Percentiles rank a stretch among this genome's conserved stretches.
phyloP scores from a whole-genome alignment of 2,329 filamentous ascomycete genomes.

The Plenodomus lindquistii region DNA sequence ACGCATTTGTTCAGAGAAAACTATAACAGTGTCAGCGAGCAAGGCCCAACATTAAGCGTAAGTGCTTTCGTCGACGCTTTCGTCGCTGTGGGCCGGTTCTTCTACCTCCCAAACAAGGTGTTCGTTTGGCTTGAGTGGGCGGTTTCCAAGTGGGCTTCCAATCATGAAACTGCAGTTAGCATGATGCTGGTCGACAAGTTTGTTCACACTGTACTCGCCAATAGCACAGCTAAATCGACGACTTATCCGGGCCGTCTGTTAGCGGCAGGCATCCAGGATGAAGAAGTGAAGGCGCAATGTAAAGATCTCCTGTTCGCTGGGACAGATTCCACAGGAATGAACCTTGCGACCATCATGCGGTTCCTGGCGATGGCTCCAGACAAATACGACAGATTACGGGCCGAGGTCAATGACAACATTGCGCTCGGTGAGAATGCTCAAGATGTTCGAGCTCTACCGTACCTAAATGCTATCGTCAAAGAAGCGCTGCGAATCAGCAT shows the following conservation, averaged over 20 bases:
- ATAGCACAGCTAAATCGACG: slow-evolving; percentile 35
- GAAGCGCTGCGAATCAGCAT: slow-evolving; percentile 52
- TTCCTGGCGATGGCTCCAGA: slow-evolving; percentile 21
- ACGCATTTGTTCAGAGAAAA: slow-evolving; percentile 57
- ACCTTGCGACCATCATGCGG: slow-evolving; percentile 28
- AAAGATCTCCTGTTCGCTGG: slow-evolving; percentile 53
- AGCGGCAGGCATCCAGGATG: slow-evolving; percentile 47
- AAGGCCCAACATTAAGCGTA: slow-evolving; percentile 39
- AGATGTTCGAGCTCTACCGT: slow-evolving; percentile 42
- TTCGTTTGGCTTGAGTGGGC: slow-evolving; percentile 48
- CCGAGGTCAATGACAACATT: slow-evolving; percentile 22
- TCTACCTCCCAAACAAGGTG: slow-evolving; percentile 53
- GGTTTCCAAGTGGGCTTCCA: slow-evolving; percentile 40
- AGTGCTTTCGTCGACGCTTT: slow-evolving; percentile 59
- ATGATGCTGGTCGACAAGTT: slow-evolving; percentile 51
- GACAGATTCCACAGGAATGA: slow-evolving; percentile 36
- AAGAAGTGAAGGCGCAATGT: slow-evolving; percentile 55
- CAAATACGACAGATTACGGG: slow-evolving; percentile 21
- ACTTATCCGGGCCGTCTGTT: slow-evolving; percentile 57
- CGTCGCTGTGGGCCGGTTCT: slow-evolving; percentile 59
- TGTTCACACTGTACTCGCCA: slow-evolving; percentile 46
- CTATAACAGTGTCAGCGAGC: slow-evolving; percentile 55
- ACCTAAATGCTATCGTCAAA: slow-evolving; percentile 52
- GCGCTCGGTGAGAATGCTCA: slow-evolving; percentile 9
- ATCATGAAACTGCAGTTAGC: slow-evolving; percentile 39